Conservation (phyloP, 148 eudicot genomes). For the Rhododendron vialii region DNA sequence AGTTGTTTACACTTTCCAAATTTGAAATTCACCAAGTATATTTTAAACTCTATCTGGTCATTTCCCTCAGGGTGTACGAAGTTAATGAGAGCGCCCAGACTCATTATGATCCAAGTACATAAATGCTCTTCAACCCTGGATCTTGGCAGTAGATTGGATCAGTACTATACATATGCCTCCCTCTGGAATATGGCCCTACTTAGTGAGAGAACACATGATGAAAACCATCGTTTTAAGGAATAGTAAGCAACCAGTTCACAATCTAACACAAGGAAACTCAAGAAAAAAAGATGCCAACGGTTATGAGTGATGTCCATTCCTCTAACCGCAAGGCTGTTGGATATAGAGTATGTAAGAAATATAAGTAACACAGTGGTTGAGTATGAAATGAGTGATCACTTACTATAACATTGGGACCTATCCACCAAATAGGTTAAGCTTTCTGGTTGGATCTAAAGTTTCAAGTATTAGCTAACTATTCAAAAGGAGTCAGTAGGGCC, state of each 20-base stretch:
- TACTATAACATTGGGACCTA: no score
- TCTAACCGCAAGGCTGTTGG: background rate
- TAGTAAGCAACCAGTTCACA: background rate
- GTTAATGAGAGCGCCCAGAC: background rate
- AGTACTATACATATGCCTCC: background rate
- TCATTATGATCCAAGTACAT: background rate
- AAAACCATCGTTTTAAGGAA: background rate
- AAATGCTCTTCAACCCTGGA: constrained; percentile 1
- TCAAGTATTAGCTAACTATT: background rate
- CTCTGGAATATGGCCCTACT: background rate
- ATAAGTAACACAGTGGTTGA: background rate
- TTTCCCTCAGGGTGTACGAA: background rate
- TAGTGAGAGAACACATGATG: background rate
- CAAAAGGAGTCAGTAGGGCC: background rate
- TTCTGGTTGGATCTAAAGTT: no score
- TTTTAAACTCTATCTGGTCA: background rate
- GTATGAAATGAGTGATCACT: no score
- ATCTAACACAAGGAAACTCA: background rate
- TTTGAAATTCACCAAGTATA: background rate
- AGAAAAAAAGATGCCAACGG: background rate
- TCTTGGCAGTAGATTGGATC: background rate
- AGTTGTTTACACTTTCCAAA: background rate
- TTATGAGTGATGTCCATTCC: background rate
- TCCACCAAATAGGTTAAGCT: no score
- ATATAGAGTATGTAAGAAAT: no score